Evolutionary conservation across 2,329 filamentous ascomycete genomes (phyloP).

Genomic region (Trichophyton simii): DNA sequence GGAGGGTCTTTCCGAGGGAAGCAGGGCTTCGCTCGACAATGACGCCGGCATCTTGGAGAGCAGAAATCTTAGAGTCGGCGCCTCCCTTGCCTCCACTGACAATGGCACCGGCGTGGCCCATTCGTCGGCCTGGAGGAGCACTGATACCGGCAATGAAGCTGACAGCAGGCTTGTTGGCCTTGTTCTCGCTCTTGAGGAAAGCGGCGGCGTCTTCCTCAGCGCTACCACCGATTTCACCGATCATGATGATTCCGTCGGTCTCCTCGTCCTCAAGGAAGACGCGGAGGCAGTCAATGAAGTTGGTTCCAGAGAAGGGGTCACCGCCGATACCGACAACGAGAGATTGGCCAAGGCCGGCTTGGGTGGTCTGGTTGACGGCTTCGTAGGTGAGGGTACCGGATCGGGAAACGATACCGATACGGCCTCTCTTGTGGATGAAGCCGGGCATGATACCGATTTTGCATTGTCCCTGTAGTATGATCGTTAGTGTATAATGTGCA

Average conservation of each 20-base stretch:
- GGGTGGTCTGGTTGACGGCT: constrained; percentile 98
- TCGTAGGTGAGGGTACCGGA: constrained; percentile 98
- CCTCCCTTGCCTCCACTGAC: constrained; percentile 95
- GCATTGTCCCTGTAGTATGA: constrained; percentile 63
- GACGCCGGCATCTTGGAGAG: constrained; percentile 84
- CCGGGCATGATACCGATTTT: constrained; percentile 99
- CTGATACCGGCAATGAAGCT: constrained; percentile 98
- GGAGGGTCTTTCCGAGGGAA: constrained; percentile 79
- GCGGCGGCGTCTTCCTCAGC: constrained; percentile 98
- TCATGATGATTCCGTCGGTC: constrained; percentile 99
- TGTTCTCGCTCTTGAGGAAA: constrained; percentile 88
- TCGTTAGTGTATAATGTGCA: neutral
- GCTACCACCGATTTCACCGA: constrained; percentile 94
- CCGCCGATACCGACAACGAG: constrained; percentile 97
- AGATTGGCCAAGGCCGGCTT: constrained; percentile 91
- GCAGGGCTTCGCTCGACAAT: constrained; percentile 93
- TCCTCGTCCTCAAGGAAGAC: constrained; percentile 93
- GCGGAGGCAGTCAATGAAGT: constrained; percentile 98
- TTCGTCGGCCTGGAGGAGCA: constrained; percentile 86
- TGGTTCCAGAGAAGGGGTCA: constrained; percentile 97
- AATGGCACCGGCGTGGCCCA: constrained; percentile 98
- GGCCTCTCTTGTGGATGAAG: constrained; percentile 99
- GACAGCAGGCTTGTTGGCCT: constrained; percentile 85
- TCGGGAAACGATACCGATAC: constrained; percentile 95
- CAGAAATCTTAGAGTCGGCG: constrained; percentile 94